Base-by-base conservation (phyloP, 2,329 filamentous ascomycete species). In the Cadophora gregata region DNA sequence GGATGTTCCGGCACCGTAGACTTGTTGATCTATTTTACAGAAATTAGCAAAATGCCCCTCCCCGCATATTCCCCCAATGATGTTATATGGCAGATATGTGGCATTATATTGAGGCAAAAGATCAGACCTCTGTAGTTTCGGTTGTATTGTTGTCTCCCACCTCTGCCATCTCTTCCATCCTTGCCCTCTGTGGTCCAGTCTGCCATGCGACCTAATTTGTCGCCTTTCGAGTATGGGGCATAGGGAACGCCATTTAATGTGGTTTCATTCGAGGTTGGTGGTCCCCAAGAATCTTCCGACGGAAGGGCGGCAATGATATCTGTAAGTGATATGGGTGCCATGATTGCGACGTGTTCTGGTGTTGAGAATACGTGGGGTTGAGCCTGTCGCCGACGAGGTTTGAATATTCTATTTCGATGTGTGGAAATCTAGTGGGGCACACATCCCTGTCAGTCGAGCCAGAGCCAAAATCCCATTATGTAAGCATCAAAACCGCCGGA, bases 171-270 rank as follows among this genome's bases (percentile, higher is more conserved):
- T 76, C 93, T 85, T 68, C 86, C 83, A 74, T 96, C 93, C 82
- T 97, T 97, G 79, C 92, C 89, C 78, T 97, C 96, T 58, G 89
- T 78, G 21, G 94, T 97, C 96, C 96, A 99, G 85, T 99, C 96
- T 69, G 96, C 96, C 94, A 99, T 98, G 80, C 96, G 94, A 77
- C 96, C 96, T 68, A 99, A 86, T 86, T 97, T 98, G 85, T 99
- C 96, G 79, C 93, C 93, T 83, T 99, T 99, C 73, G 94, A 97
- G 85, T 96, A 99, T 69, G 96, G 96, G 75, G 96, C 96, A 80
- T 97, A 99, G 47, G 96, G 96, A 59, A 98, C 93, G 78, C 96
- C 96, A 79, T 97, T 90, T 76, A 98, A 87, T 69, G 92, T 97
- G 71, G 93, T 97, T 79, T 97, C 93, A 75, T 83, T 88, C 68